phyloP scores from a whole-genome alignment of 2,329 filamentous ascomycete species.

The Bipolaris gigantea region DNA sequence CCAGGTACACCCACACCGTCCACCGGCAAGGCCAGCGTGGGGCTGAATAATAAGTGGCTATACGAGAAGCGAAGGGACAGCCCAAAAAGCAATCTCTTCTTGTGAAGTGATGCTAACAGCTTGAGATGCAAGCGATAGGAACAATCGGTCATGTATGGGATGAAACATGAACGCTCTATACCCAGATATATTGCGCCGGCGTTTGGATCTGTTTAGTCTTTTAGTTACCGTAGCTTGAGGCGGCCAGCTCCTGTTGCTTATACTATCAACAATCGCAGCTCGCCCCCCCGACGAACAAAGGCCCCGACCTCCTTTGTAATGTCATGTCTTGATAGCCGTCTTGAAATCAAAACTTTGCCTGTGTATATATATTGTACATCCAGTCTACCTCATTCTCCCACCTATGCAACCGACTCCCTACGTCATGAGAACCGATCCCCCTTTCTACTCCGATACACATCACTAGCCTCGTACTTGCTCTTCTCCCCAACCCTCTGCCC shows the following conservation, averaged over 20 bases:
- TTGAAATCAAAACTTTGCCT: neutral
- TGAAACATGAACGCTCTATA: conserved; percentile 33
- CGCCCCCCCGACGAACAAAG: conserved; percentile 9
- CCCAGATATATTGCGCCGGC: conserved; percentile 38
- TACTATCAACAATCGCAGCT: neutral
- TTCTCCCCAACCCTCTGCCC: conserved; percentile 69
- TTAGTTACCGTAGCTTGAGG: conserved; percentile 2
- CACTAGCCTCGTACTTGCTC: conserved; percentile 83
- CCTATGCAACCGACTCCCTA: neutral
- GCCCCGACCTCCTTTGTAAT: conserved; percentile 10
- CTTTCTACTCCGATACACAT: conserved; percentile 75
- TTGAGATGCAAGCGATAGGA: neutral
- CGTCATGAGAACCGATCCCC: conserved; percentile 73
- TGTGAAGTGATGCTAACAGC: conserved; percentile 10
- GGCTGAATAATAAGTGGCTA: conserved; percentile 90
- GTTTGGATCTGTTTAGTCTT: conserved; percentile 10
- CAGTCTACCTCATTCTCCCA: neutral
- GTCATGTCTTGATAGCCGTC: neutral
- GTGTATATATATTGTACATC: neutral
- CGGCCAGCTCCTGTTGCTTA: neutral
- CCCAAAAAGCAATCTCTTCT: conserved; percentile 44
- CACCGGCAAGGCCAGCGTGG: conserved; percentile 65
- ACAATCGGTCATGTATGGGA: conserved; percentile 1
- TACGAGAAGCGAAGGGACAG: conserved; percentile 75
- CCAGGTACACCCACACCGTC: conserved; percentile 70